Conservation (phyloP, 106 monocot species). For the Gastrodia elata region DNA sequence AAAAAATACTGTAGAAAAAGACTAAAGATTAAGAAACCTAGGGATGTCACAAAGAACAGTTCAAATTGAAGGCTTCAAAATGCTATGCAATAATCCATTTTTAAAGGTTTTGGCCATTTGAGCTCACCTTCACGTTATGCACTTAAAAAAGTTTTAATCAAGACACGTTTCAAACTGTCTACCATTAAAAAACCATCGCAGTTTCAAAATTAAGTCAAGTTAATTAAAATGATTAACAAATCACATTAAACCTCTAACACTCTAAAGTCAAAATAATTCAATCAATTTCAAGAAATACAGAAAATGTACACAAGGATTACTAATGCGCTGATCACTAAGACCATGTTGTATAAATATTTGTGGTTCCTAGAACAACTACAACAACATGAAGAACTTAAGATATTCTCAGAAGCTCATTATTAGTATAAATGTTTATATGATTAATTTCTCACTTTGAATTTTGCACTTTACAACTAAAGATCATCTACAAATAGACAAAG, state of each 20-base stretch:
- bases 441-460: neutral
- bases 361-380: neutral
- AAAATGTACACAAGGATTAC: neutral
- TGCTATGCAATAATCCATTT: neutral
- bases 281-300: neutral
- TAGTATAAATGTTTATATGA: neutral
- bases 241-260: neutral
- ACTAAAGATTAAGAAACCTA: neutral
- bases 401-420: neutral
- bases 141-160: neutral
- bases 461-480: neutral
- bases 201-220: neutral
- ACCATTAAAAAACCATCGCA: neutral
- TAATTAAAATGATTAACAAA: neutral
- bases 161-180: neutral
- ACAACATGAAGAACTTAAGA: neutral
- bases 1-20: too few relatives aligned
- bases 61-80: neutral
- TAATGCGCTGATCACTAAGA: neutral
- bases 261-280: neutral
- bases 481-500: neutral
- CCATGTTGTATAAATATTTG: neutral
- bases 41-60: neutral
- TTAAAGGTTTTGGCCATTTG: neutral
- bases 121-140: neutral